Conservation (phyloP, 2,329 filamentous ascomycete genomes). For the Calonectria hawksworthii region DNA sequence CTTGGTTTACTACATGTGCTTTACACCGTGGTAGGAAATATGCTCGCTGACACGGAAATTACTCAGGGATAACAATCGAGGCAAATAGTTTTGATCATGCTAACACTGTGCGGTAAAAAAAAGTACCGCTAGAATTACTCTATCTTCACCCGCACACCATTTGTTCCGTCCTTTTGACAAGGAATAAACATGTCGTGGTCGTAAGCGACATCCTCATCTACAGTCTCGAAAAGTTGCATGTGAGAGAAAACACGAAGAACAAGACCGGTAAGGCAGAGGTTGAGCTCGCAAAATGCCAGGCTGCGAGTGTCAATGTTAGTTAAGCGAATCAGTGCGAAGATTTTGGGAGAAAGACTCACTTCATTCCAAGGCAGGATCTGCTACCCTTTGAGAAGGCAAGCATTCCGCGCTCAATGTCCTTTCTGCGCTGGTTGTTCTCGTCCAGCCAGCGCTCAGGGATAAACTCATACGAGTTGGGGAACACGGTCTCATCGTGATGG, state of each 20-base stretch:
- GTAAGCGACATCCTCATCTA: constrained; percentile 3
- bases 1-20: too few relatives aligned
- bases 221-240: not conserved
- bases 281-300: constrained; percentile 15
- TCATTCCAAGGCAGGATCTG: constrained; percentile 14
- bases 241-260: constrained; percentile 7
- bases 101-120: too few relatives aligned
- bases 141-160: constrained; percentile 8
- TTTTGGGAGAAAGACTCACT: not conserved
- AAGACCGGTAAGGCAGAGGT: constrained; percentile 8
- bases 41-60: too few relatives aligned
- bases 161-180: constrained; percentile 7
- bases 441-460: constrained; percentile 15
- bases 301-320: not conserved
- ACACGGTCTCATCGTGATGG: constrained; percentile 7
- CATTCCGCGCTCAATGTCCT: constrained; percentile 12
- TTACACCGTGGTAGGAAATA: too few relatives aligned
- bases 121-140: not conserved
- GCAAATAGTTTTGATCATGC: too few relatives aligned
- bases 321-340: not conserved
- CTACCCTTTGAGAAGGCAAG: constrained; percentile 16
- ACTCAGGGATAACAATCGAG: too few relatives aligned
- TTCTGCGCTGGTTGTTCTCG: constrained; percentile 11
- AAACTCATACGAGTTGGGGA: constrained; percentile 6
- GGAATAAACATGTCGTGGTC: constrained; percentile 22